Evolutionary conservation across 2,329 filamentous ascomycete species (phyloP).

Genomic region (Pseudovirgaria hyperparasitica): DNA sequence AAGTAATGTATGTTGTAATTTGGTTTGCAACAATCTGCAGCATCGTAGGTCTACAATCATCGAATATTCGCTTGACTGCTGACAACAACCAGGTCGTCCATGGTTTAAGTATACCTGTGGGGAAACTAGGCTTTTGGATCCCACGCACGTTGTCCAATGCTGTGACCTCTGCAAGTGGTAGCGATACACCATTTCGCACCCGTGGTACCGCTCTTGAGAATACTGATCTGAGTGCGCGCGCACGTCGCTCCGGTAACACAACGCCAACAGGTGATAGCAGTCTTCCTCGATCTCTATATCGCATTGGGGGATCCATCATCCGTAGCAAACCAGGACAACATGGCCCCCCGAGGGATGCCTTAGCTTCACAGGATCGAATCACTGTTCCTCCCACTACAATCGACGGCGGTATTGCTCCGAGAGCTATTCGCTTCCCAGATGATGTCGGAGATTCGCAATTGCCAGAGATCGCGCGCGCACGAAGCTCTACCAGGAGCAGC

Average conservation of each 20-base stretch:
- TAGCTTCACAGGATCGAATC: neutral
- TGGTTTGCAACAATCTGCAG: constrained; percentile 82
- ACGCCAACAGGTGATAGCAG: constrained; percentile 9
- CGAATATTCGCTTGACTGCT: constrained; percentile 1
- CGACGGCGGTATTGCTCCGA: constrained; percentile 4
- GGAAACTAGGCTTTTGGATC: constrained; percentile 50
- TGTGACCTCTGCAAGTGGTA: constrained; percentile 12
- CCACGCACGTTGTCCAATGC: constrained; percentile 49
- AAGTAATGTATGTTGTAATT: constrained; percentile 58
- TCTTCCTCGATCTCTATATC: constrained; percentile 17
- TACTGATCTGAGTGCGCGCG: constrained; percentile 11
- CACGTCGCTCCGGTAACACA: constrained; percentile 10
- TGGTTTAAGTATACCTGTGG: constrained; percentile 67
- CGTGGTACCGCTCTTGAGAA: constrained; percentile 7
- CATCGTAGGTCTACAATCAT: constrained; percentile 44
- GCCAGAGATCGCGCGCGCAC: too few species aligned
- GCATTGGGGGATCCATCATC: constrained; percentile 23
- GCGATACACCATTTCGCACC: constrained; percentile 20
- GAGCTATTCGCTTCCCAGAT: constrained; percentile 19
- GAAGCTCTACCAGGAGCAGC: too few species aligned
- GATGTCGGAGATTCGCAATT: too few species aligned
- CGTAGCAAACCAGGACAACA: constrained; percentile 8
- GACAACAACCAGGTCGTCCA: constrained; percentile 50
- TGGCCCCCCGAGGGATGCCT: constrained; percentile 1
- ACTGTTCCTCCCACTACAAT: neutral